Evolutionary conservation across 1,284 basidiomycete species (phyloP).

Genomic region (Irpex sp.): DNA sequence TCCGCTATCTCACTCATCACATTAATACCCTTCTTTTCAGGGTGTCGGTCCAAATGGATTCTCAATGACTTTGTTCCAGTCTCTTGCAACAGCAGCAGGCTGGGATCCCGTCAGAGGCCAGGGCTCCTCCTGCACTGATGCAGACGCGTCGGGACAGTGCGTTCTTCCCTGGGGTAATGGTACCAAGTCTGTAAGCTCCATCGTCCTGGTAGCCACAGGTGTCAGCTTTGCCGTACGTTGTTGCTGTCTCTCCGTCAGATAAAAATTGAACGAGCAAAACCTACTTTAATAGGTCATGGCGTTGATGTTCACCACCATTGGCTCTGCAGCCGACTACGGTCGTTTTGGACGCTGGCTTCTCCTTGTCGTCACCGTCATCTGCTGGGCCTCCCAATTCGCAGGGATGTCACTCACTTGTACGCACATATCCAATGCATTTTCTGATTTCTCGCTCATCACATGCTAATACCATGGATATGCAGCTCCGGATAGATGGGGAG

Average conservation of each 20-base stretch:
- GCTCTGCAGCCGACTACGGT: slow-evolving; percentile 80
- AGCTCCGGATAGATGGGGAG: slow-evolving; percentile 69
- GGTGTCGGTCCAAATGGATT: slow-evolving; percentile 60
- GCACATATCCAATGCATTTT: slow-evolving; percentile 16
- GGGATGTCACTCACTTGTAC: slow-evolving; percentile 68
- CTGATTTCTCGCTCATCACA: background rate
- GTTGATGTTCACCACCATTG: slow-evolving; percentile 76
- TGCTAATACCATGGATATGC: background rate
- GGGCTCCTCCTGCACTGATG: slow-evolving; percentile 58
- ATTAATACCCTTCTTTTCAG: slow-evolving; percentile 26
- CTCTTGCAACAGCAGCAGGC: slow-evolving; percentile 62
- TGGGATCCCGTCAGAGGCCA: slow-evolving; percentile 63
- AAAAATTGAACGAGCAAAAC: background rate
- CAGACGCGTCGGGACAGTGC: slow-evolving; percentile 59
- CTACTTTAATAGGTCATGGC: slow-evolving; percentile 54
- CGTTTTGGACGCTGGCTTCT: slow-evolving; percentile 76
- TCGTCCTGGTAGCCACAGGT: slow-evolving; percentile 74
- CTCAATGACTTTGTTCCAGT: slow-evolving; percentile 72
- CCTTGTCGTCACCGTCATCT: slow-evolving; percentile 66
- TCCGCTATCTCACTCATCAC: background rate
- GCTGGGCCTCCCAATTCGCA: slow-evolving; percentile 78
- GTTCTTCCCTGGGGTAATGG: slow-evolving; percentile 72
- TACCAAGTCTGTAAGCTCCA: slow-evolving; percentile 66
- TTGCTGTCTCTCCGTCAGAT: too few species aligned
- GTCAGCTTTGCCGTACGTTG: slow-evolving; percentile 73